These are phyloP conservation scores for Epichloe scottii DNA, from an alignment of 2,329 filamentous ascomycete genomes.

Conservation along the genomic window DNA sequence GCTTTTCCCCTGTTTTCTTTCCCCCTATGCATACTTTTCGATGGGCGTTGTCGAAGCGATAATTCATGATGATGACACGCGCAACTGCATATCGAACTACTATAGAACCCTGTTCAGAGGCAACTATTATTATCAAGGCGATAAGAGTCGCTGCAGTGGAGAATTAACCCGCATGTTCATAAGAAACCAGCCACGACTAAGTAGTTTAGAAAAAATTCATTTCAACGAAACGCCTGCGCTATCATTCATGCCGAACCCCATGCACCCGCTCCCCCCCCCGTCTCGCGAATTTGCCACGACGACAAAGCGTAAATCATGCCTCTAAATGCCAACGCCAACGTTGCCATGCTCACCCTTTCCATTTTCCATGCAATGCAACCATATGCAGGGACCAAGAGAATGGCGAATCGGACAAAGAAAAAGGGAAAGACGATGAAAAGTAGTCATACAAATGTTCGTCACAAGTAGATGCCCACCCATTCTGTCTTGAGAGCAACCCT, in stretches of 20 bases:
- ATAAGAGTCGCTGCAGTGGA: no score
- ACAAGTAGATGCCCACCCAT: slow-evolving; percentile 51
- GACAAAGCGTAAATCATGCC: background rate
- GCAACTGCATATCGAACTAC: no score
- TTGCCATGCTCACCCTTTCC: background rate
- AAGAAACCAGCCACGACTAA: no score
- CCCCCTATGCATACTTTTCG: no score
- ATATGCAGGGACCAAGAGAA: background rate
- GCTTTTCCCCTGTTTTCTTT: background rate
- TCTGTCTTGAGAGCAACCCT: slow-evolving; percentile 41
- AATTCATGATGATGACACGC: no score
- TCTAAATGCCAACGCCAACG: background rate
- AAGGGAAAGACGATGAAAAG: background rate
- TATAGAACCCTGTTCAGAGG: no score
- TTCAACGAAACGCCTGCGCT: background rate
- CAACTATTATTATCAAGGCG: no score
- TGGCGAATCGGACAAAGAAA: background rate
- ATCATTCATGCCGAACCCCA: background rate
- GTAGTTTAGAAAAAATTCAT: background rate
- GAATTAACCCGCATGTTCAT: no score
- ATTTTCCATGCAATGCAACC: background rate
- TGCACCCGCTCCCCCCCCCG: background rate
- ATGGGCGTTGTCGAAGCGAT: no score
- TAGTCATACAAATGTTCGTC: background rate
- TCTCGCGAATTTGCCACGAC: background rate